Conservation (phyloP, 495 filamentous ascomycete species). For the Neurospora terricola region DNA sequence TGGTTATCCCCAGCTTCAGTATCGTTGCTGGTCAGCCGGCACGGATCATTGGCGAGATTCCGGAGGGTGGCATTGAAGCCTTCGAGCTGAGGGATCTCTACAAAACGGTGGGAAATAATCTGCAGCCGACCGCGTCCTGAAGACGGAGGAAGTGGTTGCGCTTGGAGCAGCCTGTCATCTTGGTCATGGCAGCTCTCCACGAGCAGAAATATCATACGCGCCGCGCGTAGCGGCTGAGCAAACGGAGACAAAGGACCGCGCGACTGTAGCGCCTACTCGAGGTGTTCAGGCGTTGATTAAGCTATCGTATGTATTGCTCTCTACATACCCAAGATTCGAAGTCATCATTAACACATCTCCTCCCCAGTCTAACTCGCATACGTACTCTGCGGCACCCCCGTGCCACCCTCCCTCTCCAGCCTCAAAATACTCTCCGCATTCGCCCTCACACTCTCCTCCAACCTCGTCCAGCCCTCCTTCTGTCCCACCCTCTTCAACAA, state of each 20-base stretch:
- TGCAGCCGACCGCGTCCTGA: slow-evolving; percentile 30
- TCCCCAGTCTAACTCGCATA: background rate
- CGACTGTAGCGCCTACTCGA: background rate
- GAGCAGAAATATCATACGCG: rapidly evolving
- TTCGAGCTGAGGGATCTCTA: slow-evolving; percentile 49
- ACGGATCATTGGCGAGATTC: slow-evolving; percentile 73
- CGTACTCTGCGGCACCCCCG: background rate
- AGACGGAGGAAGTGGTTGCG: background rate
- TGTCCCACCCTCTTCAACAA: slow-evolving; percentile 24
- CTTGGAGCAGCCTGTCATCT: background rate
- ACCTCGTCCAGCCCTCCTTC: slow-evolving; percentile 19
- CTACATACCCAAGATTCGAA: background rate
- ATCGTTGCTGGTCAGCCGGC: slow-evolving; percentile 78
- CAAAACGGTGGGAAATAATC: slow-evolving; percentile 42
- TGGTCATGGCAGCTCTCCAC: background rate
- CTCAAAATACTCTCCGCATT: slow-evolving; percentile 16
- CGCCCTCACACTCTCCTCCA: slow-evolving; percentile 25
- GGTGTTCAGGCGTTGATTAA: background rate
- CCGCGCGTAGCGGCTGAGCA: background rate
- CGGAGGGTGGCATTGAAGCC: slow-evolving; percentile 59
- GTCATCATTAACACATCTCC: background rate
- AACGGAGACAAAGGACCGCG: background rate
- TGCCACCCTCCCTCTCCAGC: slow-evolving; percentile 6
- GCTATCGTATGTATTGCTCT: background rate
- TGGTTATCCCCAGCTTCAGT: slow-evolving; percentile 83